Evolutionary conservation across 129 eudicot species (phyloP).

Genomic region (Helichrysum umbraculigerum): DNA sequence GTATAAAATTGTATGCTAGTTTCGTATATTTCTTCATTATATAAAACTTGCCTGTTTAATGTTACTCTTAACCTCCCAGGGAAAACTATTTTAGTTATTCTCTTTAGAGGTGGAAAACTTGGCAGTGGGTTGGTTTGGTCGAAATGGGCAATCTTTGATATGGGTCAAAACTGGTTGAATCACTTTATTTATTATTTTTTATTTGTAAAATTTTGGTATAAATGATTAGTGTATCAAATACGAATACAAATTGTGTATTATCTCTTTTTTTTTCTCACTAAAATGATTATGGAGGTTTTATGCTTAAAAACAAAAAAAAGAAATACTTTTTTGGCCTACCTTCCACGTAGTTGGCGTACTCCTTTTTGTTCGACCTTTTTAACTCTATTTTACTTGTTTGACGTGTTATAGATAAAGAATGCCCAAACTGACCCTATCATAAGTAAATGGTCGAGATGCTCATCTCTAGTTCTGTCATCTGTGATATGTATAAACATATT

Average conservation of each 20-base stretch:
- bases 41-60: neutral
- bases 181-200: neutral
- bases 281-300: neutral
- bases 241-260: neutral
- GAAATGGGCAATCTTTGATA: neutral
- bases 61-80: neutral
- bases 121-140: neutral
- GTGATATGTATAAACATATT: neutral
- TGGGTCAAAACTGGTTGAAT: neutral
- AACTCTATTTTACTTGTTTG: too few relatives aligned
- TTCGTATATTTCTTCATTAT: neutral
- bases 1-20: conserved; percentile 29
- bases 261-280: neutral
- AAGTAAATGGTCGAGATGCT: neutral
- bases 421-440: neutral
- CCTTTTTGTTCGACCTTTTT: too few relatives aligned
- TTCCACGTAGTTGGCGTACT: neutral
- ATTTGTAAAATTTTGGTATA: neutral
- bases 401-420: neutral
- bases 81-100: neutral
- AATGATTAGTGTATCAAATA: neutral
- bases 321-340: neutral
- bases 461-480: neutral
- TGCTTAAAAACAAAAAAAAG: too few relatives aligned
- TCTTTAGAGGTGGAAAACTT: neutral